Evolutionary conservation across 805 yeast genomes (phyloP).

Genomic region (Saturnispora besseyi): DNA sequence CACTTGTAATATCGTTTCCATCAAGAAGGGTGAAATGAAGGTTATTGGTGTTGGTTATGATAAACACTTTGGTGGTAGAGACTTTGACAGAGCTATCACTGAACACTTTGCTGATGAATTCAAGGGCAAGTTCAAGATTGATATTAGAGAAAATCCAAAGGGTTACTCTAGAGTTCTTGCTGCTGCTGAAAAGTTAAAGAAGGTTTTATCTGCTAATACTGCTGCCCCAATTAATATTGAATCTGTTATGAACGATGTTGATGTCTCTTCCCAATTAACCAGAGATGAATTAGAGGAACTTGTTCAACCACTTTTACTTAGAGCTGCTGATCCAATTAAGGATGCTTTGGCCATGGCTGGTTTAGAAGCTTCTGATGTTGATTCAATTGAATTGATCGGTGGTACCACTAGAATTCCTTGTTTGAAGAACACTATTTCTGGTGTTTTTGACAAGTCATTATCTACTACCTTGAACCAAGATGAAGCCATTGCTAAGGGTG

Average conservation of each 20-base stretch:
- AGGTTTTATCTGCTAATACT: conserved; percentile 91
- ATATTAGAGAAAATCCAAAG: conserved; percentile 83
- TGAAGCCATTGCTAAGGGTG: conserved; percentile 98
- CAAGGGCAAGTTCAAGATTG: conserved; percentile 86
- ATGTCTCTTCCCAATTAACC: conserved; percentile 78
- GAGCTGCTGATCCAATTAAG: conserved; percentile 71
- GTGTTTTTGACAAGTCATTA: conserved; percentile 74
- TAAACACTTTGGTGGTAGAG: conserved; percentile 98
- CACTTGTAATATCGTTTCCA: conserved; percentile 81
- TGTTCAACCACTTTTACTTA: conserved; percentile 70
- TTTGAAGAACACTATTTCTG: conserved; percentile 71
- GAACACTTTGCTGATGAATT: conserved; percentile 92
- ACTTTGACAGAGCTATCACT: conserved; percentile 88
- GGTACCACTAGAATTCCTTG: conserved; percentile 98
- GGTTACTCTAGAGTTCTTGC: conserved; percentile 88
- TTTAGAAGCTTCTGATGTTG: conserved; percentile 62
- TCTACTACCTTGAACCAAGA: conserved; percentile 97
- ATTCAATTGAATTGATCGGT: conserved; percentile 92
- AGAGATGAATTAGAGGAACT: conserved; percentile 91
- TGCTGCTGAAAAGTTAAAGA: conserved; percentile 90
- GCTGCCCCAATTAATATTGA: conserved; percentile 92
- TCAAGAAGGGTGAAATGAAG: conserved; percentile 95
- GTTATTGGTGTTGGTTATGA: conserved; percentile 87
- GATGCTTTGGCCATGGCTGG: conserved; percentile 76
- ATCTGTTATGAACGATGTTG: conserved; percentile 95